Percentiles rank a stretch among this genome's conserved stretches.
phyloP scores from a whole-genome alignment of 495 filamentous ascomycete genomes.

The Aspergillus carlsbadensis region DNA sequence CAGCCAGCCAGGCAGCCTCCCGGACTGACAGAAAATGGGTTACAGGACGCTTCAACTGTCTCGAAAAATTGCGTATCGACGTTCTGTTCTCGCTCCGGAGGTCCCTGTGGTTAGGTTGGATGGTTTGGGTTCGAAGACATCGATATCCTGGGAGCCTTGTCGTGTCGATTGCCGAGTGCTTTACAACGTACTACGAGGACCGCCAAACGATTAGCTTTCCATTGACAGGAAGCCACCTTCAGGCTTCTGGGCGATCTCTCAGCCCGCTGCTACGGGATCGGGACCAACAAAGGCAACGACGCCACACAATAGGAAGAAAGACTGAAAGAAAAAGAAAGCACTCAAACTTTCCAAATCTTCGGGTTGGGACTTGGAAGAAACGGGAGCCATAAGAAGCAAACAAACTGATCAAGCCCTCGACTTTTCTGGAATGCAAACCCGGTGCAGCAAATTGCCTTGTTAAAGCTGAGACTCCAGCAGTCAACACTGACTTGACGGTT shows the following conservation, averaged over 20 bases:
- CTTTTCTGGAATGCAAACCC: slow-evolving; percentile 3
- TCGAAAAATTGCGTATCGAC: not conserved
- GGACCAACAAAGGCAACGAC: slow-evolving; percentile 9
- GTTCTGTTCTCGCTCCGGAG: not conserved
- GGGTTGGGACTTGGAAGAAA: slow-evolving; percentile 1
- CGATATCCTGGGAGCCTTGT: too few relatives aligned
- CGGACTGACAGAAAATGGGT: slow-evolving; percentile 2
- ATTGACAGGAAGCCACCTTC: not conserved
- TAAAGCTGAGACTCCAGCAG: not conserved
- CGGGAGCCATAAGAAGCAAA: slow-evolving; percentile 6
- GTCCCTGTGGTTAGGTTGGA: not conserved
- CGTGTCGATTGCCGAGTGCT: too few relatives aligned
- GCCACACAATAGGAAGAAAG: slow-evolving; percentile 2
- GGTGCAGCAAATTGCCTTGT: not conserved
- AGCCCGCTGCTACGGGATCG: not conserved
- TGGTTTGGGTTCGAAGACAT: too few relatives aligned
- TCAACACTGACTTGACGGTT: not conserved
- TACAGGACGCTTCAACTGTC: not conserved
- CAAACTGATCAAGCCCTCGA: not conserved
- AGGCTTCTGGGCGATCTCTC: not conserved
- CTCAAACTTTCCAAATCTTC: not conserved
- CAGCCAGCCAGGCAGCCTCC: slow-evolving; percentile 5
- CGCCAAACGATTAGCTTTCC: not conserved
- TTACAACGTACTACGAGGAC: too few relatives aligned
- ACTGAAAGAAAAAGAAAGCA: not conserved